Conservation (phyloP, 768 basidiomycete genomes). For the Boletus vermiculosoides region DNA sequence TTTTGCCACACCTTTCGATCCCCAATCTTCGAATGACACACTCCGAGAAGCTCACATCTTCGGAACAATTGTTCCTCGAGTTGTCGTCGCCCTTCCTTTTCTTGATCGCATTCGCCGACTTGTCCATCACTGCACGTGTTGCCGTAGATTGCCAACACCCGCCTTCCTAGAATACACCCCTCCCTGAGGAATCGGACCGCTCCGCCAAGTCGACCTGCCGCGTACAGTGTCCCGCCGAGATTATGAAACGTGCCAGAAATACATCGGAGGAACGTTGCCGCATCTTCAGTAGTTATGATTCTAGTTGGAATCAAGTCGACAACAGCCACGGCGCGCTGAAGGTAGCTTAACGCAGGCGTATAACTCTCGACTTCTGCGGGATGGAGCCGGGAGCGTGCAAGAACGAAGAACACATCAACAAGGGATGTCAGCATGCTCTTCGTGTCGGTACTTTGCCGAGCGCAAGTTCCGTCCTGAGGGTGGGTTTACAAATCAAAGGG, state of each 20-base stretch:
- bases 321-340: conserved; percentile 41
- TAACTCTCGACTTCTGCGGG: conserved; percentile 46
- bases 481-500: background rate
- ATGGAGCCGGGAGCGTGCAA: conserved; percentile 46
- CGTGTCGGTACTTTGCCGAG: conserved; percentile 16
- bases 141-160: conserved; percentile 39
- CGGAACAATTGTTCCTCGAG: conserved; percentile 65
- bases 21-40: conserved; percentile 74
- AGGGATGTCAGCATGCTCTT: conserved; percentile 42
- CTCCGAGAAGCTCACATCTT: conserved; percentile 79
- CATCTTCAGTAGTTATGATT: conserved; percentile 18
- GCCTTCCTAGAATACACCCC: conserved; percentile 54
- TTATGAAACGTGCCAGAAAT: conserved; percentile 72
- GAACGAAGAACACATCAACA: conserved; percentile 54
- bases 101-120: conserved; percentile 26
- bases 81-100: conserved; percentile 49
- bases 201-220: conserved; percentile 56
- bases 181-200: conserved; percentile 67
- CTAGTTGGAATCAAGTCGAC: conserved; percentile 14
- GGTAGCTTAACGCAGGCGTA: conserved; percentile 43
- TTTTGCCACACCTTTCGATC: conserved; percentile 64
- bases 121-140: background rate
- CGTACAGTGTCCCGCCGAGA: conserved; percentile 67
- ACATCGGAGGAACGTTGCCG: conserved; percentile 62
- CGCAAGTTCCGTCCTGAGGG: conserved; percentile 3